A percentile compares a stretch with the other conserved stretches of the same genome.
Evolutionary conservation across 768 basidiomycete species (phyloP).

Genomic region (Auricularia sp.): DNA sequence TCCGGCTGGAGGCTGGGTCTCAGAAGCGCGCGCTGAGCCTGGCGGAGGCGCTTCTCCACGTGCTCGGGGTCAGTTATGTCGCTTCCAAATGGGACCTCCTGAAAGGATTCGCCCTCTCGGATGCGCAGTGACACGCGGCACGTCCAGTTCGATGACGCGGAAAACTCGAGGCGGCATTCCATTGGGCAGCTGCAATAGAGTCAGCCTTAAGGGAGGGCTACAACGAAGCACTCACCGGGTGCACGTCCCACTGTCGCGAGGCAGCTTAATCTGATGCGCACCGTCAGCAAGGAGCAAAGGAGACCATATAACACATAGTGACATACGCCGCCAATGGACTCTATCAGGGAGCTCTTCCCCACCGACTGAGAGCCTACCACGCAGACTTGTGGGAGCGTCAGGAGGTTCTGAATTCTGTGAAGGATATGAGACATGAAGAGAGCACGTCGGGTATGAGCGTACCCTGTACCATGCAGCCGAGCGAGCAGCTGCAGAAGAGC

Average conservation of each 20-base stretch:
- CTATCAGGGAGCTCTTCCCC: constrained; percentile 69
- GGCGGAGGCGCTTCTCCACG: constrained; percentile 10
- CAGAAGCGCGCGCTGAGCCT: constrained; percentile 14
- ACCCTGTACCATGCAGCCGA: constrained; percentile 54
- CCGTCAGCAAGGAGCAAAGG: neutral
- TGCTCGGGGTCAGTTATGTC: constrained; percentile 6
- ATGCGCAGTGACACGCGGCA: constrained; percentile 25
- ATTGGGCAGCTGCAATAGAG: constrained; percentile 23
- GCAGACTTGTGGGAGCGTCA: constrained; percentile 63
- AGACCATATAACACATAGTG: too few species aligned
- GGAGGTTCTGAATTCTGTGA: constrained; percentile 11
- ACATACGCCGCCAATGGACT: constrained; percentile 43
- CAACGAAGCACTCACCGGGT: constrained; percentile 40
- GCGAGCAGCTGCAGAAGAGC: constrained; percentile 51
- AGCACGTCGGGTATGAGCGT: constrained; percentile 4
- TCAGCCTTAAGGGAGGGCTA: neutral
- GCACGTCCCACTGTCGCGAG: constrained; percentile 64
- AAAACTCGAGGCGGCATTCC: constrained; percentile 23
- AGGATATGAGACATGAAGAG: neutral
- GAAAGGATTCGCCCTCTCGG: constrained; percentile 15
- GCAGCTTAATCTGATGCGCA: constrained; percentile 47
- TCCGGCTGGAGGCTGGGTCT: constrained; percentile 7
- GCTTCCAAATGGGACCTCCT: constrained; percentile 8
- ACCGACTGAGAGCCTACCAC: constrained; percentile 67
- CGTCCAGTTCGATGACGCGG: constrained; percentile 16